Evolutionary conservation across 1,284 basidiomycete species (phyloP).

Genomic region (Boletus mariae): DNA sequence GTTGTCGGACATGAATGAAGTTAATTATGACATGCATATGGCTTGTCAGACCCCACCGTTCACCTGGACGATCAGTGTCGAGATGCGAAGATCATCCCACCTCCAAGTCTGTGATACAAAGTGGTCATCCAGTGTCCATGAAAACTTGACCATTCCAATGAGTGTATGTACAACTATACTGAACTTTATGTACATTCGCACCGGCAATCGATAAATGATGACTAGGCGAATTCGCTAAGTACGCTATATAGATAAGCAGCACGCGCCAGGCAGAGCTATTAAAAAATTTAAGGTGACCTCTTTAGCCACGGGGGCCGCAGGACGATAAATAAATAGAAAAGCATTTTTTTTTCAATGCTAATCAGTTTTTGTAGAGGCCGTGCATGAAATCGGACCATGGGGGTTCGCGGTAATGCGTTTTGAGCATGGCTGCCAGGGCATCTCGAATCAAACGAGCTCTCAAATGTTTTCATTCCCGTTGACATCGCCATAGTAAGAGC

Average conservation of each 20-base stretch:
- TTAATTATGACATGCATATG: slow-evolving; percentile 5
- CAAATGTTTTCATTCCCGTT: slow-evolving; percentile 29
- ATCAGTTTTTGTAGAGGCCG: slow-evolving; percentile 4
- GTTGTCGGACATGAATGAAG: slow-evolving; percentile 24
- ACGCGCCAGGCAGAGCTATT: slow-evolving; percentile 21
- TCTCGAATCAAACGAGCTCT: slow-evolving; percentile 7
- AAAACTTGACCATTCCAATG: not conserved
- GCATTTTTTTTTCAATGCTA: no score
- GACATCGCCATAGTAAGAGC: slow-evolving; percentile 28
- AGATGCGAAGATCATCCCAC: slow-evolving; percentile 12
- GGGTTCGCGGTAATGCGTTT: slow-evolving; percentile 4
- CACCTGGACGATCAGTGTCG: slow-evolving; percentile 20
- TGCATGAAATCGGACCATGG: slow-evolving; percentile 10
- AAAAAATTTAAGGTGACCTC: slow-evolving; percentile 1
- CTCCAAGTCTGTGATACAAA: not conserved
- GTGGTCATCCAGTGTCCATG: no score
- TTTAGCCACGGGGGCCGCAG: slow-evolving; percentile 10
- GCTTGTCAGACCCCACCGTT: slow-evolving; percentile 3
- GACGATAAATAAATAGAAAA: slow-evolving; percentile 11
- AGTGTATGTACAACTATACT: slow-evolving; percentile 6
- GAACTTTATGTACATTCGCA: slow-evolving; percentile 23
- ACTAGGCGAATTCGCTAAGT: slow-evolving; percentile 14
- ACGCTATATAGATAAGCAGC: slow-evolving; percentile 26
- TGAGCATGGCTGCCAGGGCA: slow-evolving; percentile 10
- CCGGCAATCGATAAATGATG: slow-evolving; percentile 1